Conservation (phyloP, 768 basidiomycete species). For the Cantharellus cinnabarinus region DNA sequence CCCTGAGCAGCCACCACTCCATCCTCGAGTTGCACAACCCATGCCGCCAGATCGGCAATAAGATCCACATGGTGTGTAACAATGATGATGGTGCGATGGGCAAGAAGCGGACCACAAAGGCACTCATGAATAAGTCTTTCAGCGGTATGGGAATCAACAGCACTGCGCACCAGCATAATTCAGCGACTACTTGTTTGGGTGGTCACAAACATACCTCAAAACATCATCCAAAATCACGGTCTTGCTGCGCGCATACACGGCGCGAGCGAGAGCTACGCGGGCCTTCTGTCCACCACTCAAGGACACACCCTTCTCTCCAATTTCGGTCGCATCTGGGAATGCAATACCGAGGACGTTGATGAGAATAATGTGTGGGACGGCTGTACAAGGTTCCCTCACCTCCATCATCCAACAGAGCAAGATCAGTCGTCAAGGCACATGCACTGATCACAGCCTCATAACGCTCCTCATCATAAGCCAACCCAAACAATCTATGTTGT, state of each 20-base stretch:
- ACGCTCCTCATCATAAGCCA: conserved; percentile 42
- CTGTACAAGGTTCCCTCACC: conserved; percentile 22
- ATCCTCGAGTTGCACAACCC: conserved; percentile 10
- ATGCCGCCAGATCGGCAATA: conserved; percentile 29
- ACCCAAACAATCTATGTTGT: conserved; percentile 33
- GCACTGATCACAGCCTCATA: conserved; percentile 62
- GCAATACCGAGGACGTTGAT: not conserved
- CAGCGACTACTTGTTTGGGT: not conserved
- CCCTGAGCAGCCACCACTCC: conserved; percentile 23
- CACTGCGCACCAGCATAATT: conserved; percentile 5
- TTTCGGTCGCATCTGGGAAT: conserved; percentile 1
- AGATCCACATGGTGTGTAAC: conserved; percentile 77
- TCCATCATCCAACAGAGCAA: conserved; percentile 72
- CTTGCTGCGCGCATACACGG: conserved; percentile 25
- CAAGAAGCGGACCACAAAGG: conserved; percentile 42
- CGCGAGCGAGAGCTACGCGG: conserved; percentile 18
- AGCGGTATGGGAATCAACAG: conserved; percentile 42
- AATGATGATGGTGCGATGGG: conserved; percentile 41
- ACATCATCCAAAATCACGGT: conserved; percentile 27
- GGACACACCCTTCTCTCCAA: conserved; percentile 8
- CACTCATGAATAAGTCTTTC: conserved; percentile 42
- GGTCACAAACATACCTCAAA: conserved; percentile 10
- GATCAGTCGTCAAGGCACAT: conserved; percentile 64
- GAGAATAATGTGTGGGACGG: not conserved
- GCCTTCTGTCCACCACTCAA: conserved; percentile 1